Conservation (phyloP, 108 stramenopile genomes). For the Asterionellopsis glacialis region DNA sequence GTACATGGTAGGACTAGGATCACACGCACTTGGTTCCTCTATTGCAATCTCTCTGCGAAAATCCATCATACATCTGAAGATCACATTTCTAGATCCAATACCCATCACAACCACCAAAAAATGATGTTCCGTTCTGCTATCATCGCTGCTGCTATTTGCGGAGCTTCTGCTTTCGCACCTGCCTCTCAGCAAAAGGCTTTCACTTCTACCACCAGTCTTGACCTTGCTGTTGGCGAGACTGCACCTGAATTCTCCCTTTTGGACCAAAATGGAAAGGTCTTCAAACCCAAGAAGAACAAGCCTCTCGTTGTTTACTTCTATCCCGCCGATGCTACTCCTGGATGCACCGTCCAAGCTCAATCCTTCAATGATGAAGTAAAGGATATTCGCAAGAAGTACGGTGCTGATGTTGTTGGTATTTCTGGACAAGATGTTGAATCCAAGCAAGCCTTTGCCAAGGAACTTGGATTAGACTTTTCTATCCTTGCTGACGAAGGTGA, state of each 20-base stretch:
- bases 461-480: constrained; percentile 66
- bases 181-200: not conserved
- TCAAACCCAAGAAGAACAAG: constrained; percentile 66
- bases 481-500: constrained; percentile 78
- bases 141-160: constrained; percentile 26
- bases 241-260: constrained; percentile 75
- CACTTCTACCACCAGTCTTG: constrained; percentile 24
- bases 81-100: no score
- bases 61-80: no score
- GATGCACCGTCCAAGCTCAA: constrained; percentile 75
- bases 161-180: constrained; percentile 59
- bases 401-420: constrained; percentile 78
- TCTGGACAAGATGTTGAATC: constrained; percentile 72
- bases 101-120: not conserved
- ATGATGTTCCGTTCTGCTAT: constrained; percentile 15
- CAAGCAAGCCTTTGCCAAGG: constrained; percentile 73
- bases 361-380: constrained; percentile 60
- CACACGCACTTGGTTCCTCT: no score
- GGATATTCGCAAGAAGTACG: constrained; percentile 63
- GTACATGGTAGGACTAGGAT: no score
- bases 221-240: constrained; percentile 64
- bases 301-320: constrained; percentile 83
- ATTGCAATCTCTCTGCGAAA: no score
- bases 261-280: constrained; percentile 82
- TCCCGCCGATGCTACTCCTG: constrained; percentile 74